These are phyloP conservation scores for Kockovaella imperatae DNA, from an alignment of 768 basidiomycete genomes.

Conservation along the genomic window DNA sequence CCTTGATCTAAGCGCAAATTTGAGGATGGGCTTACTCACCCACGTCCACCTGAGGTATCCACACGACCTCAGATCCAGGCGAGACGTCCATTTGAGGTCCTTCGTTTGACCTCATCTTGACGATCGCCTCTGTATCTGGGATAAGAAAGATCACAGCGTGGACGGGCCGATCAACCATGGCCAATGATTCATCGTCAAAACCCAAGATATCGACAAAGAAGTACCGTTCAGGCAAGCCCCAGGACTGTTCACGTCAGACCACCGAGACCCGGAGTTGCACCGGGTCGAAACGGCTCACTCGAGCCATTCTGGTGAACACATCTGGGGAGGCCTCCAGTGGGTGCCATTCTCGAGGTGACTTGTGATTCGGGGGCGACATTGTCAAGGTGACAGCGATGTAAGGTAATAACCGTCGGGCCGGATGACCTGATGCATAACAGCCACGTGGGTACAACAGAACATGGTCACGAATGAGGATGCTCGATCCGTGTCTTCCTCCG, in stretches of 20 bases:
- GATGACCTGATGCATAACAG: too few species aligned
- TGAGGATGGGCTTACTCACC: slow-evolving; percentile 1
- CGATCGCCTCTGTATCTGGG: slow-evolving; percentile 11
- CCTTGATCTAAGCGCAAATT: not conserved
- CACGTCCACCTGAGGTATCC: slow-evolving; percentile 15
- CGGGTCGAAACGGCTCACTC: too few species aligned
- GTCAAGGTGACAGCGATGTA: too few species aligned
- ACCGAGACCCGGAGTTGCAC: too few species aligned
- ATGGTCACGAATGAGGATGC: too few species aligned
- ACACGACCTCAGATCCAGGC: slow-evolving; percentile 1
- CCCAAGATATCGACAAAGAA: slow-evolving; percentile 9
- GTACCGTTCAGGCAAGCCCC: slow-evolving; percentile 9
- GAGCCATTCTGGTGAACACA: slow-evolving; percentile 10
- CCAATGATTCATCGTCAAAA: slow-evolving; percentile 5
- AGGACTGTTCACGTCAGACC: not conserved
- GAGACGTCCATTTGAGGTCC: slow-evolving; percentile 1
- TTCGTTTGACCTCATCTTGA: slow-evolving; percentile 3
- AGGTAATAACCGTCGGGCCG: too few species aligned
- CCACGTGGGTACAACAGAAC: too few species aligned
- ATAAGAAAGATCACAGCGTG: slow-evolving; percentile 12
- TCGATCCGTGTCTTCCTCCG: too few species aligned
- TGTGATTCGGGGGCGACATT: too few species aligned
- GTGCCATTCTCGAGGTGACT: slow-evolving; percentile 5
- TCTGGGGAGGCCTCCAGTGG: slow-evolving; percentile 14
- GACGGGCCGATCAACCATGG: slow-evolving; percentile 1